Percentiles rank a stretch among this genome's conserved stretches.
These are phyloP conservation scores for Barnettozyma salicaria DNA, from an alignment of 805 yeast species.

Conservation along the genomic window DNA sequence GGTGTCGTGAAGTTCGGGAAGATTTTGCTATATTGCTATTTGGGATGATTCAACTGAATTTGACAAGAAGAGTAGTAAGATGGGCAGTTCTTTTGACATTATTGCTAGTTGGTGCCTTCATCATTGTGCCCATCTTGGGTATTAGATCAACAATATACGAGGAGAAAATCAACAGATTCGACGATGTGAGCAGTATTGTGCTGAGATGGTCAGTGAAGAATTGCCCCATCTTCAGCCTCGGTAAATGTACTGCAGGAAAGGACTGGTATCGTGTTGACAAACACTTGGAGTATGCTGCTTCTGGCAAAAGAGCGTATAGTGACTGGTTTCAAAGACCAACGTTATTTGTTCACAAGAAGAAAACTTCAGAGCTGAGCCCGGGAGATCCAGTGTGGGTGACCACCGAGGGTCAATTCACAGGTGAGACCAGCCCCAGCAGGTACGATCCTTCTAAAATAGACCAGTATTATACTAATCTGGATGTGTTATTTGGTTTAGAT, in stretches of 20 bases:
- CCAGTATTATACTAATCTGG: conserved; percentile 32
- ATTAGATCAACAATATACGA: too few relatives aligned
- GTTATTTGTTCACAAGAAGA: conserved; percentile 11
- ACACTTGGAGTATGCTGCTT: conserved; percentile 5
- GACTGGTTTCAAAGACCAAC: conserved; percentile 8
- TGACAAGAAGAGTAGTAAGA: too few relatives aligned
- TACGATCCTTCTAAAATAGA: conserved; percentile 11
- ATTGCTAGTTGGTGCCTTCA: background rate
- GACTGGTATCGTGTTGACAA: conserved; percentile 15
- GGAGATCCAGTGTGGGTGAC: conserved; percentile 5
- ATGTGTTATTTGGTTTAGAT: conserved; percentile 65
- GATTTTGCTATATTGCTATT: too few relatives aligned
- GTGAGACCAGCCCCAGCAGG: too few relatives aligned
- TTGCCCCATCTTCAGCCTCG: conserved; percentile 7
- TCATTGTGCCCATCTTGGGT: background rate
- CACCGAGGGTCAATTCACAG: too few relatives aligned
- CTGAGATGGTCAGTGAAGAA: background rate
- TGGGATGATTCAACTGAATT: too few relatives aligned
- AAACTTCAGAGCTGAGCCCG: background rate
- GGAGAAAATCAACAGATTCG: background rate
- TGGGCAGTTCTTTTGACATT: too few relatives aligned
- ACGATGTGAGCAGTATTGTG: background rate
- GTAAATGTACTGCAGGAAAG: conserved; percentile 4
- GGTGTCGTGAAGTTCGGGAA: too few relatives aligned
- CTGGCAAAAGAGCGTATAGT: conserved; percentile 9